Evolutionary conservation across 129 eudicot species (phyloP).

Genomic region (sunflower (Helianthus annuus)): DNA sequence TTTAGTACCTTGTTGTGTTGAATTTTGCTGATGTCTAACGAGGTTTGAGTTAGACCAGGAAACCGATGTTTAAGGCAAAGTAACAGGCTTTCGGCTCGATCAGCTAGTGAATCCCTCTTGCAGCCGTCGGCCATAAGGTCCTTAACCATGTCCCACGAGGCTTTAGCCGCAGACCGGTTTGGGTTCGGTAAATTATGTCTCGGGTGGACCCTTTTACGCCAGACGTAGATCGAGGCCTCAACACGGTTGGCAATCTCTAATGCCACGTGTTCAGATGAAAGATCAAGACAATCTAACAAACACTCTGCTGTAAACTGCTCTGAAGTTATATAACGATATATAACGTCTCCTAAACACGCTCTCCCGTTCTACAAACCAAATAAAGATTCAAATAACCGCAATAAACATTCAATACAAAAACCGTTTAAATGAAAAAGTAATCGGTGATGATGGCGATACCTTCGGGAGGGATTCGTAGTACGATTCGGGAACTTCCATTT

Average conservation of each 20-base stretch:
- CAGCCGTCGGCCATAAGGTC: conserved; percentile 82
- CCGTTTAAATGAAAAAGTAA: background rate
- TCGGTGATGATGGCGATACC: conserved; percentile 38
- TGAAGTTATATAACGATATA: conserved; percentile 82
- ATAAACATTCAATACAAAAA: background rate
- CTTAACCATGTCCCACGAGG: conserved; percentile 91
- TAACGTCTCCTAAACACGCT: conserved; percentile 86
- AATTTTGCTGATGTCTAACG: conserved; percentile 87
- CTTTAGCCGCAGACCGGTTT: conserved; percentile 65
- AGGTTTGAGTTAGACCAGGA: conserved; percentile 90
- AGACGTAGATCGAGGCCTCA: conserved; percentile 81
- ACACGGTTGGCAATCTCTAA: conserved; percentile 93
- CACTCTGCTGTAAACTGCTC: conserved; percentile 88
- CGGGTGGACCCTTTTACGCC: conserved; percentile 74
- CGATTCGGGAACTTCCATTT: conserved; percentile 94
- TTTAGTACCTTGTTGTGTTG: conserved; percentile 80
- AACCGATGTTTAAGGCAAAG: conserved; percentile 80
- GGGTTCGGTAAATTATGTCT: conserved; percentile 50
- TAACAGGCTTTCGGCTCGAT: conserved; percentile 86
- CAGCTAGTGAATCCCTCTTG: conserved; percentile 80
- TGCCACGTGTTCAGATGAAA: conserved; percentile 81
- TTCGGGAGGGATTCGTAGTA: conserved; percentile 88
- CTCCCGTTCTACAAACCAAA: conserved; percentile 64
- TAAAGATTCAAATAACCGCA: background rate
- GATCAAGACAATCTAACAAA: conserved; percentile 88